A percentile compares a stretch with the other conserved stretches of the same genome.
Evolutionary conservation across 2,329 filamentous ascomycete species (phyloP).

Genomic region (Alternaria arbusti): DNA sequence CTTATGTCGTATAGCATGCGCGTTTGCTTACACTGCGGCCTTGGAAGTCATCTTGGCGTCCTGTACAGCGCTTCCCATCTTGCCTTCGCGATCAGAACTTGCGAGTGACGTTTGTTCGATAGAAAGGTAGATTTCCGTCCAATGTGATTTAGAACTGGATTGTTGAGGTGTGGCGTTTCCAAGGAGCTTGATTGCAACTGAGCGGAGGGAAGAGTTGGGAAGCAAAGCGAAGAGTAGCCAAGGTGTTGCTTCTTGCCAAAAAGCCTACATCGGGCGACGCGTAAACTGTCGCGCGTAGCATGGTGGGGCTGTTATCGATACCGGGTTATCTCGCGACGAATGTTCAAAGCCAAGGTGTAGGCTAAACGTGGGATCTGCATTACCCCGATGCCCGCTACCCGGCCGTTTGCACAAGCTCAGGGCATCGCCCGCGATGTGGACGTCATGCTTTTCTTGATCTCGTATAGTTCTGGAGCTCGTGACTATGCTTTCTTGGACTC

Average conservation of each 20-base stretch:
- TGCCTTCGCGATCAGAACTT: not conserved
- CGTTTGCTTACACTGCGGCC: slow-evolving; percentile 12
- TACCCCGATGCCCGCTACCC: slow-evolving; percentile 34
- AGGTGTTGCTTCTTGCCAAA: not conserved
- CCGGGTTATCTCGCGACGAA: slow-evolving; percentile 29
- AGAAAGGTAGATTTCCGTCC: not conserved
- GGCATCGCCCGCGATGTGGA: slow-evolving; percentile 5
- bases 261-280: not conserved
- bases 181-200: too few species aligned
- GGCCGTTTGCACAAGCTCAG: slow-evolving; percentile 1
- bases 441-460: not conserved
- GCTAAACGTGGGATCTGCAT: slow-evolving; percentile 31
- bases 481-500: not conserved
- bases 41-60: not conserved
- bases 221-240: slow-evolving; percentile 4
- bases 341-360: not conserved
- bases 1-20: not conserved
- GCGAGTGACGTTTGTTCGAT: not conserved
- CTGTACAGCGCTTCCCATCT: slow-evolving; percentile 9
- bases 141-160: not conserved
- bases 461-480: not conserved
- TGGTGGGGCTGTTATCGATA: slow-evolving; percentile 21
- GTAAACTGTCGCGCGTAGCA: slow-evolving; percentile 1
- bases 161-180: not conserved
- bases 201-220: not conserved